These are phyloP conservation scores for Sphagnum tenellum DNA, from an alignment of 225 moss, liverwort and hornwort genomes.

Conservation along the genomic window DNA sequence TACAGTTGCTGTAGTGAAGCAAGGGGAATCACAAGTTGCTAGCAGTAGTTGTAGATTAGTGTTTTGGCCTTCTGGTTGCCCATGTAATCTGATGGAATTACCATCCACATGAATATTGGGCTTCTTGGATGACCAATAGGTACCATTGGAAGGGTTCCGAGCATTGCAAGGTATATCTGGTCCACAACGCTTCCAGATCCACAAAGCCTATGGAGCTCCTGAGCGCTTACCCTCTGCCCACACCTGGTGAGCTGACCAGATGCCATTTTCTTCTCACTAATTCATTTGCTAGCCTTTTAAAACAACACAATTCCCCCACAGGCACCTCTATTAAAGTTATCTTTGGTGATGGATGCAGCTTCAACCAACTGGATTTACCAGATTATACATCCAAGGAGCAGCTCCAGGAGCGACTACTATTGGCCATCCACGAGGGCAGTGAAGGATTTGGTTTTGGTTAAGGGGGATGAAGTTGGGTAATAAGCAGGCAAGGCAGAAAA, in stretches of 20 bases:
- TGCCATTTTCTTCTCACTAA: too few relatives aligned
- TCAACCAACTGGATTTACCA: conserved; percentile 93
- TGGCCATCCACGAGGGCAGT: conserved; percentile 94
- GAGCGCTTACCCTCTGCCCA: conserved; percentile 95
- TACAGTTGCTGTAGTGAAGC: too few relatives aligned
- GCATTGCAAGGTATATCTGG: conserved; percentile 99
- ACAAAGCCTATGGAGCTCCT: conserved; percentile 91
- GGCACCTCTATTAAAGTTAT: too few relatives aligned
- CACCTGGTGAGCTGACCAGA: conserved; percentile 52
- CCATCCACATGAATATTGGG: too few relatives aligned
- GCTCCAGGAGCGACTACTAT: conserved; percentile 71
- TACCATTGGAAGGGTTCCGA: conserved; percentile 92
- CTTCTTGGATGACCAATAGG: conserved; percentile 22
- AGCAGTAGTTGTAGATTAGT: too few relatives aligned
- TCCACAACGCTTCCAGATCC: conserved; percentile 94
- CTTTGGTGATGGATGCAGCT: conserved; percentile 30
- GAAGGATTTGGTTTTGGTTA: conserved; percentile 97
- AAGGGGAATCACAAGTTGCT: too few relatives aligned
- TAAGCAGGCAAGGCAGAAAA: conserved; percentile 12
- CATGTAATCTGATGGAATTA: too few relatives aligned
- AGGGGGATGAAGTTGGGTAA: conserved; percentile 2
- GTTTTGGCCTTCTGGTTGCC: too few relatives aligned
- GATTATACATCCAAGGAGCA: conserved; percentile 83
- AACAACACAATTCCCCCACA: too few relatives aligned
- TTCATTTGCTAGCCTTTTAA: too few relatives aligned